phyloP scores from a whole-genome alignment of 768 basidiomycete genomes.

The Podaxis sp. region DNA sequence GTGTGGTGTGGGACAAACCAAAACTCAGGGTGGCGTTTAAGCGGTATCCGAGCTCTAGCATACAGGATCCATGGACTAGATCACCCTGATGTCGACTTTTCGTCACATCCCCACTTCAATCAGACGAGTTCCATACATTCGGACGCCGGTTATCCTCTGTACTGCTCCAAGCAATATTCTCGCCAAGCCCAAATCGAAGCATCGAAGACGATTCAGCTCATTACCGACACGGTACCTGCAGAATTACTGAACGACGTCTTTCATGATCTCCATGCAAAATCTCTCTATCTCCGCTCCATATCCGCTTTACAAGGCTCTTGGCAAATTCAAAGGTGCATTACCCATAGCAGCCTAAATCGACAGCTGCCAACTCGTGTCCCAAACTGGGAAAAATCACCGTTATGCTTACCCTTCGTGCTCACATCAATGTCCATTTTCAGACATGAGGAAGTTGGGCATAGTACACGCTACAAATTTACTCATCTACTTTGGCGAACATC shows the following conservation, averaged over 20 bases:
- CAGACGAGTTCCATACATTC: not conserved
- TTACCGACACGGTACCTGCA: not conserved
- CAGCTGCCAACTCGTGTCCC: conserved; percentile 7
- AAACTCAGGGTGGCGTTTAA: conserved; percentile 26
- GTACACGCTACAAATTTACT: not conserved
- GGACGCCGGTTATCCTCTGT: not conserved
- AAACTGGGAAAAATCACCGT: conserved; percentile 17
- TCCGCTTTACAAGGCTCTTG: conserved; percentile 21
- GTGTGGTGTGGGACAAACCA: conserved; percentile 1
- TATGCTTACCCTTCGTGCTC: conserved; percentile 13
- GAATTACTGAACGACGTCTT: not conserved
- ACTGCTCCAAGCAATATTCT: not conserved
- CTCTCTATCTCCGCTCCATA: conserved; percentile 29
- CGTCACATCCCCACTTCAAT: conserved; percentile 1
- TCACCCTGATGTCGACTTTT: not conserved
- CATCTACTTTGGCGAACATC: not conserved
- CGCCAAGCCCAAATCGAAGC: conserved; percentile 9
- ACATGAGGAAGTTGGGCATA: conserved; percentile 8
- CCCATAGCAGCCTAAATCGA: not conserved
- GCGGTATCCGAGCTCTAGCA: conserved; percentile 19
- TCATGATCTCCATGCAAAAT: conserved; percentile 9
- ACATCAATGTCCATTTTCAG: conserved; percentile 1
- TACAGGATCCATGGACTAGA: not conserved
- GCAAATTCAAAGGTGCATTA: not conserved
- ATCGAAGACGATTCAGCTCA: not conserved